phyloP scores from a whole-genome alignment of 495 filamentous ascomycete species.

The Diplogelasinospora grovesii region DNA sequence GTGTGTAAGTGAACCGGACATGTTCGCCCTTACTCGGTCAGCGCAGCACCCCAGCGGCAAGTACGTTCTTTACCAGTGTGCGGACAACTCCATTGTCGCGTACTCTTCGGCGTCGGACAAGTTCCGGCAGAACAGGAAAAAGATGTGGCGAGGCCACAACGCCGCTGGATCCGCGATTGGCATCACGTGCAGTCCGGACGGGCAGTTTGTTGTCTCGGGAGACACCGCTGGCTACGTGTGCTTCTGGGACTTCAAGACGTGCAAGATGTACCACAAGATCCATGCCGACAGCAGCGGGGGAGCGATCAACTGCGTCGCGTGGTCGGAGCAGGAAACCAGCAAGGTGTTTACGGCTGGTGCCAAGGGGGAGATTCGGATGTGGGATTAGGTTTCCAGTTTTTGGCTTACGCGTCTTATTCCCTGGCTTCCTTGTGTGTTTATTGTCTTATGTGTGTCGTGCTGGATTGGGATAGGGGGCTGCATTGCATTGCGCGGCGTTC shows the following conservation, averaged over 20 bases:
- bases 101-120: constrained; percentile 79
- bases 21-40: constrained; percentile 84
- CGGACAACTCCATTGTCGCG: constrained; percentile 94
- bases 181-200: constrained; percentile 80
- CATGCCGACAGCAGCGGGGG: constrained; percentile 60
- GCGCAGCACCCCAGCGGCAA: constrained; percentile 81
- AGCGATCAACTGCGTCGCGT: constrained; percentile 74
- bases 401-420: no score
- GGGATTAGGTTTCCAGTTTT: constrained; percentile 89
- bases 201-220: constrained; percentile 76
- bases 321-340: constrained; percentile 92
- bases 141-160: constrained; percentile 92
- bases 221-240: constrained; percentile 83
- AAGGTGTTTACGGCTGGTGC: constrained; percentile 88
- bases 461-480: no score
- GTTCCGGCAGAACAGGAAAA: constrained; percentile 96
- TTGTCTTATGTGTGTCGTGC: no score
- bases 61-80: constrained; percentile 84
- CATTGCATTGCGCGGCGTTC: no score
- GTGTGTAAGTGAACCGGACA: constrained; percentile 95
- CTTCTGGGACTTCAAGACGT: constrained; percentile 99
- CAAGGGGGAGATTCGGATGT: constrained; percentile 85
- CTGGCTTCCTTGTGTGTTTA: no score
- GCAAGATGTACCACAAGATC: constrained; percentile 96
- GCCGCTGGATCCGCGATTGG: constrained; percentile 91